Conservation (phyloP, 345 rosid species). For the Trapa incisa region DNA sequence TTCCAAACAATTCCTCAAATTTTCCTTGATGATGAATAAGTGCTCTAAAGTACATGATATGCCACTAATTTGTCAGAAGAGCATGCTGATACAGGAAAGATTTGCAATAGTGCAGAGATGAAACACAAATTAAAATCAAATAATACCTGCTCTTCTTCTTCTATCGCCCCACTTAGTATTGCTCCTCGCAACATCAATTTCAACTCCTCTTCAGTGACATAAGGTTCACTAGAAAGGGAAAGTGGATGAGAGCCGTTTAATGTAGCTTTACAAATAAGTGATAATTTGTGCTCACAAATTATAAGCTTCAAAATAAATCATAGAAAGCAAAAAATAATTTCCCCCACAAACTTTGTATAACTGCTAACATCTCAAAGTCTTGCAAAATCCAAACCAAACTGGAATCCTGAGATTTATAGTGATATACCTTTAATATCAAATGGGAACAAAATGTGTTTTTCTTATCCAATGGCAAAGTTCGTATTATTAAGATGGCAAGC, state of each 20-base stretch:
- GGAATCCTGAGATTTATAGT: neutral
- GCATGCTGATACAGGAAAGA: neutral
- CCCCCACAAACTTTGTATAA: neutral
- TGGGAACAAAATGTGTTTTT: neutral
- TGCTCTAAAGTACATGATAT: neutral
- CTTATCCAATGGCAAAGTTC: neutral
- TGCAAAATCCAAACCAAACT: neutral
- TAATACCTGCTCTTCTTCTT: conserved; percentile 94
- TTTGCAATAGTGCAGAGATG: neutral
- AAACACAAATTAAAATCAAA: neutral
- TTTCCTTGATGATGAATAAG: neutral
- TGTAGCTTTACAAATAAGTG: neutral
- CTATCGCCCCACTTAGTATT: conserved; percentile 96
- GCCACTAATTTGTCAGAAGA: neutral
- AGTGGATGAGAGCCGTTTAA: neutral
- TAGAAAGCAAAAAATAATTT: neutral
- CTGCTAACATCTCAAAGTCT: neutral
- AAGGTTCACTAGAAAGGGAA: conserved; percentile 48
- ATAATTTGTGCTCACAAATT: neutral
- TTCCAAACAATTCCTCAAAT: neutral
- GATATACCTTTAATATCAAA: neutral
- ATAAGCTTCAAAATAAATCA: neutral
- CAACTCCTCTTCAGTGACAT: conserved; percentile 93
- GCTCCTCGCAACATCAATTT: conserved; percentile 96
- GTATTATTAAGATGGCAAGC: neutral